A percentile compares a stretch with the other conserved stretches of the same genome.
phyloP scores from a whole-genome alignment of 2,329 filamentous ascomycete genomes.

The Huntiella moniliformis region DNA sequence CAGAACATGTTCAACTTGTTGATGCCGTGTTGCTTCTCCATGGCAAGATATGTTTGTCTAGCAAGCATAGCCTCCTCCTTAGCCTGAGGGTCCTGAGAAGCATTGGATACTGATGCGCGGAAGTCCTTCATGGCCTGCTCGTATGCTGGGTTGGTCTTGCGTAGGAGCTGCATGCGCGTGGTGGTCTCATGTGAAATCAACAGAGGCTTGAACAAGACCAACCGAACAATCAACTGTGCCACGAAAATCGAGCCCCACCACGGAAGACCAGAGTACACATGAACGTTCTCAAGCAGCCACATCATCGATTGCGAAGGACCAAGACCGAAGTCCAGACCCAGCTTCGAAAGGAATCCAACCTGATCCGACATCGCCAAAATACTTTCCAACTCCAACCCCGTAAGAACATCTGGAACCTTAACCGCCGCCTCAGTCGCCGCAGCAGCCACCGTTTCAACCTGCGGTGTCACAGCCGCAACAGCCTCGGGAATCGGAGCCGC shows the following conservation, averaged over 20 bases:
- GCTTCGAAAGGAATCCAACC: slow-evolving; percentile 62
- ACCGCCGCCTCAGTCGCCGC: slow-evolving; percentile 12
- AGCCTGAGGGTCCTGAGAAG: slow-evolving; percentile 21
- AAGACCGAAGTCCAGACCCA: slow-evolving; percentile 77
- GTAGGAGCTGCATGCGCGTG: slow-evolving; percentile 42
- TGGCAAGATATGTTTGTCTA: slow-evolving; percentile 16
- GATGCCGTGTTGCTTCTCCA: slow-evolving; percentile 19
- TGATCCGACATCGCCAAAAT: slow-evolving; percentile 45
- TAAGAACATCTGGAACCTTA: slow-evolving; percentile 14
- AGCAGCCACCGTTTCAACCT: slow-evolving; percentile 5
- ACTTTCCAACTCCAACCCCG: slow-evolving; percentile 16
- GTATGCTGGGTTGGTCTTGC: slow-evolving; percentile 31
- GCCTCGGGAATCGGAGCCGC: slow-evolving; percentile 10
- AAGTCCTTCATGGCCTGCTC: slow-evolving; percentile 20
- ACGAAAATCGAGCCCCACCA: slow-evolving; percentile 65
- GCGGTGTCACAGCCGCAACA: slow-evolving; percentile 5
- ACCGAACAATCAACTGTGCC: slow-evolving; percentile 46
- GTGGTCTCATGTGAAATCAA: slow-evolving; percentile 40
- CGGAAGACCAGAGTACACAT: slow-evolving; percentile 55
- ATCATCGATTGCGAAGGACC: slow-evolving; percentile 59
- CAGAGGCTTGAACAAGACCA: slow-evolving; percentile 46
- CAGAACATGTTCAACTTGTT: slow-evolving; percentile 20
- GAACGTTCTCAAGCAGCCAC: slow-evolving; percentile 62
- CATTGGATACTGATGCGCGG: slow-evolving; percentile 19
- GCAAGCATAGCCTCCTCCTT: slow-evolving; percentile 13